phyloP scores from a whole-genome alignment of 2,329 filamentous ascomycete genomes.

The Epichloe coenophiala region DNA sequence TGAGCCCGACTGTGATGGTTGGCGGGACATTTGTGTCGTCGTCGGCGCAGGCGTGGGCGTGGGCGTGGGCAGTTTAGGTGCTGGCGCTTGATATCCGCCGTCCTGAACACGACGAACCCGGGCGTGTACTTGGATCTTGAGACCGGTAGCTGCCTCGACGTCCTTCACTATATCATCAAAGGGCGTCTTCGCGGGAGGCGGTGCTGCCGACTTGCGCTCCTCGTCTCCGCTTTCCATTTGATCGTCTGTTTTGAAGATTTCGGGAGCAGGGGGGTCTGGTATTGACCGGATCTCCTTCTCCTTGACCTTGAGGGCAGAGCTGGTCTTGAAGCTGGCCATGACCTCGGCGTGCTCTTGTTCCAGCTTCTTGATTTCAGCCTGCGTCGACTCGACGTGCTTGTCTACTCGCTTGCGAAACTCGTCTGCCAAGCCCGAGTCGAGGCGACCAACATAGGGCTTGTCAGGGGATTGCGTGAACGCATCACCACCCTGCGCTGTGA shows the following conservation, averaged over 20 bases:
- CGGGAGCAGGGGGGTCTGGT: conserved; percentile 43
- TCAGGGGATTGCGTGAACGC: conserved; percentile 32
- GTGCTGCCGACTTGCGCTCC: conserved; percentile 18
- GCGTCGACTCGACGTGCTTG: conserved; percentile 57
- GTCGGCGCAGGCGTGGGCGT: conserved; percentile 10
- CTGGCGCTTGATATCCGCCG: conserved; percentile 58
- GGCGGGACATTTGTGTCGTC: conserved; percentile 31
- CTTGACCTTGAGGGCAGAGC: conserved; percentile 55
- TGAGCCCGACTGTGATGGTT: conserved; percentile 40
- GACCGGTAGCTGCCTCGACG: conserved; percentile 58
- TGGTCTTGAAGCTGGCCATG: conserved; percentile 60
- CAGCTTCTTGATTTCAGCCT: conserved; percentile 74
- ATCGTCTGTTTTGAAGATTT: conserved; percentile 52
- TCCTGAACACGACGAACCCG: conserved; percentile 61
- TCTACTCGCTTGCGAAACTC: conserved; percentile 71
- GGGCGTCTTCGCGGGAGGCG: conserved; percentile 29
- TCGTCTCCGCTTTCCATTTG: conserved; percentile 37
- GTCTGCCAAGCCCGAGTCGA: conserved; percentile 65
- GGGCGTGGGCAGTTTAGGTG: conserved; percentile 23
- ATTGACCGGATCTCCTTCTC: conserved; percentile 64
- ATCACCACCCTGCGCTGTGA: conserved; percentile 49
- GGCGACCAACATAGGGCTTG: conserved; percentile 45
- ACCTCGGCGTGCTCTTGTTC: conserved; percentile 64
- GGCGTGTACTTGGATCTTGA: conserved; percentile 49
- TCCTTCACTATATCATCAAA: conserved; percentile 63